Evolutionary conservation across 2,329 filamentous ascomycete species (phyloP).

Genomic region (Aspergillus tanneri): DNA sequence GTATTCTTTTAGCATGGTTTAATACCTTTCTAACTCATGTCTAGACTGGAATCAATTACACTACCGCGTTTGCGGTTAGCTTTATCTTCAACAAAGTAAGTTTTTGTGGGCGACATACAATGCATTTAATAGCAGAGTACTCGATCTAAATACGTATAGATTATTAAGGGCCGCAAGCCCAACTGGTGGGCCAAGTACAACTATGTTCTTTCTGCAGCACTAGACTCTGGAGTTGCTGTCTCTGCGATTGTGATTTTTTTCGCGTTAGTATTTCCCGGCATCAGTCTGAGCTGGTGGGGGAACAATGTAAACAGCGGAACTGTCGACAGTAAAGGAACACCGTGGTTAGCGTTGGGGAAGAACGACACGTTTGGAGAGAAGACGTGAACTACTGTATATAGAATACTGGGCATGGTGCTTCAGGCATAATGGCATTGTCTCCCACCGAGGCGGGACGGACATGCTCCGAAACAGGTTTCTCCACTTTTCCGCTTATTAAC

Average conservation of each 20-base stretch:
- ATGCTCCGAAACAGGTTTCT: not conserved
- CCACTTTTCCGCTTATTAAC: constrained; percentile 5
- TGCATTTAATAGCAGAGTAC: not conserved
- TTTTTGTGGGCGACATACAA: not conserved
- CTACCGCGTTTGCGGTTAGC: constrained; percentile 27
- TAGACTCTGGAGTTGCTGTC: constrained; percentile 36
- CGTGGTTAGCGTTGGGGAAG: constrained; percentile 16
- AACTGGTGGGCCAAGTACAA: constrained; percentile 29
- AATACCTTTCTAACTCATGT: not conserved
- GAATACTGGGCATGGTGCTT: not conserved
- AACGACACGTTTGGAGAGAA: constrained; percentile 18
- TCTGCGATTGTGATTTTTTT: constrained; percentile 41
- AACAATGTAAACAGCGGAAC: constrained; percentile 33
- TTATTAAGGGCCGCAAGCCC: constrained; percentile 17
- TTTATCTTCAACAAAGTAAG: constrained; percentile 36
- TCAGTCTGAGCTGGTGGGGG: constrained; percentile 34
- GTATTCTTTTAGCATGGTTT: not conserved
- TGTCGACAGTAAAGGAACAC: constrained; percentile 35
- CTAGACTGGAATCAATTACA: constrained; percentile 26
- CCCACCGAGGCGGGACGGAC: constrained; percentile 1
- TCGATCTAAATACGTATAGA: constrained; percentile 5
- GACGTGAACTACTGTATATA: constrained; percentile 10
- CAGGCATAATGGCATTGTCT: constrained; percentile 1
- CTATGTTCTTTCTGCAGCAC: constrained; percentile 38
- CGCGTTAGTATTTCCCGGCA: constrained; percentile 34